These are phyloP conservation scores for Spongospora subterranea DNA, from an alignment of 208 protist species.

Conservation along the genomic window DNA sequence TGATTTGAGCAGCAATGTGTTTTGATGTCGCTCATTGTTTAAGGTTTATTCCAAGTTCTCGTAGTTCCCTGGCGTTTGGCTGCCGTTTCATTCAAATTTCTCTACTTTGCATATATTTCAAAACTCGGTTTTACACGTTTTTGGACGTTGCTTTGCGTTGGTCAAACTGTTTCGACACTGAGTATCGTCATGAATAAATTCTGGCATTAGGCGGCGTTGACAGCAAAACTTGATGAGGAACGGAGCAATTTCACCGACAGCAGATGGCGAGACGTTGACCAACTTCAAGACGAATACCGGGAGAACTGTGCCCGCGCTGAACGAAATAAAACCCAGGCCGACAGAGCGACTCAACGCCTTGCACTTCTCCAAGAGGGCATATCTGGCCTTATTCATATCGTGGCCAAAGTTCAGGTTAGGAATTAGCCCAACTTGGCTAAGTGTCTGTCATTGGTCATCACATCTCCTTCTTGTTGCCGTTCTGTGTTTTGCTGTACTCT, in stretches of 20 bases:
- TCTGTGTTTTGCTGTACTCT: no score
- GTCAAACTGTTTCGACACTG: no score
- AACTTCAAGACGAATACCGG: conserved; percentile 23
- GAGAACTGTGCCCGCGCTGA: conserved; percentile 37
- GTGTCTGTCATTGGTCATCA: no score
- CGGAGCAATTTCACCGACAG: conserved; percentile 49
- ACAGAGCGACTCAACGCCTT: conserved; percentile 10
- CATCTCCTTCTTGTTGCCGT: no score
- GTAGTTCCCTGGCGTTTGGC: no score
- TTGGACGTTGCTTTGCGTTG: no score
- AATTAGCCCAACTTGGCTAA: no score
- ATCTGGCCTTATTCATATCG: conserved; percentile 11
- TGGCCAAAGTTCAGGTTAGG: conserved; percentile 11
- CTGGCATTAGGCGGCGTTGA: neutral
- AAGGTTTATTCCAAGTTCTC: neutral
- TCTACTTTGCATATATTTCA: no score
- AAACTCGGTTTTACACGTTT: no score
- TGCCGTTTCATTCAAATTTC: no score
- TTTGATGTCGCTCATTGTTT: neutral
- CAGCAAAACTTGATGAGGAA: conserved; percentile 22
- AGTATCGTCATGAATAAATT: no score
- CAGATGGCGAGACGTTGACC: conserved; percentile 44
- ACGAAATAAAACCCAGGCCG: neutral
- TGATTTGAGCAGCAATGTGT: neutral
- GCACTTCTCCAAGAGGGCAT: conserved; percentile 45